Evolutionary conservation across 306 rosid species (phyloP).

Genomic region (Begonia loranthoides): DNA sequence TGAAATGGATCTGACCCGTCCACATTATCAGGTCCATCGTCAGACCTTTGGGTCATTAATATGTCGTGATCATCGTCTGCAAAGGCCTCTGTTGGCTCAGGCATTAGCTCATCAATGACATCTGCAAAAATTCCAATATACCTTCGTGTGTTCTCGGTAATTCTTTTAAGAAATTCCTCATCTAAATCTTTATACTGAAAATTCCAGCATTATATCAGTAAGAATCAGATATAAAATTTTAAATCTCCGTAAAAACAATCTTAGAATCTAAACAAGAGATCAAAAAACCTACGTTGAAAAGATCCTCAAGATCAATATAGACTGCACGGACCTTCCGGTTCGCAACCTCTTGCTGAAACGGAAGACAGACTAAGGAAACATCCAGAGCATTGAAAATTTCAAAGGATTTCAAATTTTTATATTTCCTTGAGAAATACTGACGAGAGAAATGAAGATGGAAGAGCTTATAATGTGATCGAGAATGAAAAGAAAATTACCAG

Average conservation of each 20-base stretch:
- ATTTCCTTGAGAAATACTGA: background rate
- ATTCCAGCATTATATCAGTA: slow-evolving; percentile 1
- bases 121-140: slow-evolving; percentile 66
- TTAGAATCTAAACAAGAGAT: background rate
- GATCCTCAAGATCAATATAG: slow-evolving; percentile 73
- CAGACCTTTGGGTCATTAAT: slow-evolving; percentile 88
- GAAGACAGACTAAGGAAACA: slow-evolving; percentile 8
- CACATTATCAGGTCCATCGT: slow-evolving; percentile 55
- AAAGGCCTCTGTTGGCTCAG: slow-evolving; percentile 73
- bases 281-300: slow-evolving; percentile 33
- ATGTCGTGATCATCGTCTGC: slow-evolving; percentile 89
- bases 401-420: background rate
- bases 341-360: slow-evolving; percentile 77
- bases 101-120: slow-evolving; percentile 81
- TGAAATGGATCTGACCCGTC: slow-evolving; percentile 76
- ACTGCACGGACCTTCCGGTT: slow-evolving; percentile 66
- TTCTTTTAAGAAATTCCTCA: slow-evolving; percentile 70
- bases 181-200: slow-evolving; percentile 64
- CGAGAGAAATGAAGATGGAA: background rate
- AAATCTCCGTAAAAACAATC: background rate
- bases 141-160: slow-evolving; percentile 74
- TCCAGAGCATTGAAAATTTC: background rate
- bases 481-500: slow-evolving; percentile 30
- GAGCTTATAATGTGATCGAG: background rate
- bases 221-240: background rate